phyloP scores from a whole-genome alignment of 2,329 filamentous ascomycete species.

The Botrytis elliptica region DNA sequence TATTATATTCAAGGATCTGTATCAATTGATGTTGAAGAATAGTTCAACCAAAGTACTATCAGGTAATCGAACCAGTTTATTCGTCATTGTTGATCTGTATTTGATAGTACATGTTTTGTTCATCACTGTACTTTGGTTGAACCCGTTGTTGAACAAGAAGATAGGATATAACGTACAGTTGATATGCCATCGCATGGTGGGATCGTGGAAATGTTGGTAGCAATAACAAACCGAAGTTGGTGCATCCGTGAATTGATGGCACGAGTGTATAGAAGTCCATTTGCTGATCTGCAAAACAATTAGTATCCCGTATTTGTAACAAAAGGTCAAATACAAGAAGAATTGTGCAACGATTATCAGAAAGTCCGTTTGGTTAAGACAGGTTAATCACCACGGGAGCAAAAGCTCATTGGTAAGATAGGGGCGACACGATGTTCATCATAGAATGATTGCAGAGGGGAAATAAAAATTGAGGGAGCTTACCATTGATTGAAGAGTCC shows the following conservation, averaged over 20 bases:
- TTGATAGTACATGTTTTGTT: conserved; percentile 47
- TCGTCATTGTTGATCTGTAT: conserved; percentile 43
- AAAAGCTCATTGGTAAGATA: conserved; percentile 49
- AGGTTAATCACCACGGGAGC: conserved; percentile 55
- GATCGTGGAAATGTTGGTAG: background rate
- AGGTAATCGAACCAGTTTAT: conserved; percentile 43
- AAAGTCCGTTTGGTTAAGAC: conserved; percentile 58
- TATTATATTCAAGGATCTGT: background rate
- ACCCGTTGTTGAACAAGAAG: background rate
- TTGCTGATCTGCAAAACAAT: conserved; percentile 24
- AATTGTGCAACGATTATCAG: conserved; percentile 41
- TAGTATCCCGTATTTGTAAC: conserved; percentile 21
- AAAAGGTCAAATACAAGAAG: background rate
- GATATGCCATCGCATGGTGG: background rate
- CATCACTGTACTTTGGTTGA: conserved; percentile 41
- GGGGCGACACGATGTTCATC: conserved; percentile 61
- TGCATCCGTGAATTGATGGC: too few relatives aligned
- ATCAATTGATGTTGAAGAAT: conserved; percentile 8
- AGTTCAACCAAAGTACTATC: conserved; percentile 26
- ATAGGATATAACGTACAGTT: conserved; percentile 34
- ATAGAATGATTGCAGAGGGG: conserved; percentile 36
- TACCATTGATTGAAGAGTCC: conserved; percentile 7
- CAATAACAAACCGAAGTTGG: background rate
- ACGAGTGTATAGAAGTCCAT: background rate
- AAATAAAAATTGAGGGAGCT: conserved; percentile 14